Percentiles rank a stretch among this genome's conserved stretches.
phyloP scores from a whole-genome alignment of 176 grass and related monocot genomes.

The Alloteropsis semialata region DNA sequence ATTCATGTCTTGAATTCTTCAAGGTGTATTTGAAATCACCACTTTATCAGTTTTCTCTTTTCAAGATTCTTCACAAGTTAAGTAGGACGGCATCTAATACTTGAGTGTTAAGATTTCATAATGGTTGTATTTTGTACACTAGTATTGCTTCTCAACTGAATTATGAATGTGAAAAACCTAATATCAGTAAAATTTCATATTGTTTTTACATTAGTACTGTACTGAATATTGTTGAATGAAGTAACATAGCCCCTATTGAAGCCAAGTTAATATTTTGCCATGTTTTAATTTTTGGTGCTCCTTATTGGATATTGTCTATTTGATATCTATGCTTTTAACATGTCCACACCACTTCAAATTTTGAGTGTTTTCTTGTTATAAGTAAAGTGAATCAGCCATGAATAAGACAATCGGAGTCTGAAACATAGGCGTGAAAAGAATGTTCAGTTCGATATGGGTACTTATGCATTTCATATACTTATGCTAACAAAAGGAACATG shows the following conservation, averaged over 20 bases:
- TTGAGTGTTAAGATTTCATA: neutral
- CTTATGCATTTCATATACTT: neutral
- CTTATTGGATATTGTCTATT: neutral
- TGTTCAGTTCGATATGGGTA: conserved; percentile 15
- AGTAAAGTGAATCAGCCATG: neutral
- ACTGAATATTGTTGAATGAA: neutral
- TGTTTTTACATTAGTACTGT: neutral
- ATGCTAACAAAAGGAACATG: neutral
- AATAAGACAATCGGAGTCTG: neutral
- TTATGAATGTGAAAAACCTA: neutral
- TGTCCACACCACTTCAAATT: neutral
- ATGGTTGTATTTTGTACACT: neutral
- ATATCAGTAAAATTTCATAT: neutral
- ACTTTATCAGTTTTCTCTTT: neutral
- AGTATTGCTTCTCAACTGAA: neutral
- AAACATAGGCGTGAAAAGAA: neutral
- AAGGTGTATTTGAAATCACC: neutral
- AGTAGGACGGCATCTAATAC: neutral
- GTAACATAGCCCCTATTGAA: neutral
- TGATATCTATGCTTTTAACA: neutral
- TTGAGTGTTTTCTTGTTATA: neutral
- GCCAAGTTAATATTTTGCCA: neutral
- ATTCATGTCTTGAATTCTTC: neutral
- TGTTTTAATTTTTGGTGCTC: neutral
- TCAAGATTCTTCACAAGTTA: neutral